Conservation (phyloP, 2,329 filamentous ascomycete species). For the Beauveria brongniartii region DNA sequence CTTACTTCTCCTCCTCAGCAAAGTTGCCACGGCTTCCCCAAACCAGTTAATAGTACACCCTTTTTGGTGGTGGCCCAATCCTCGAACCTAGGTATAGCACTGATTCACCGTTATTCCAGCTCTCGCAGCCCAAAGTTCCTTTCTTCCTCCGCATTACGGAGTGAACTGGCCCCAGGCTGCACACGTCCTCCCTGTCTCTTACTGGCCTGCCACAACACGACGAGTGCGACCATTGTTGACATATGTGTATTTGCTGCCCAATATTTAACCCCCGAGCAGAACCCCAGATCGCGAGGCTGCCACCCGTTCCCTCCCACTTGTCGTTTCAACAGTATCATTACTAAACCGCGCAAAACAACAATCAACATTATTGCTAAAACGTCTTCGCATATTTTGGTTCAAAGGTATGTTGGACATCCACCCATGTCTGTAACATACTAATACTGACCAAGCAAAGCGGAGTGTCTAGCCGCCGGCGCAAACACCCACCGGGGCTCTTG, state of each 20-base stretch:
- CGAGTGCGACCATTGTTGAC: constrained; percentile 8
- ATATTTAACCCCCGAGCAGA: constrained; percentile 10
- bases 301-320: background rate
- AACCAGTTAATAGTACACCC: background rate
- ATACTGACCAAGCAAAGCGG: background rate
- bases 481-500: constrained; percentile 4
- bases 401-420: background rate
- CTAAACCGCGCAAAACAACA: background rate
- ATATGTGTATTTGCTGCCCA: constrained; percentile 10
- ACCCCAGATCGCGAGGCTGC: constrained; percentile 5
- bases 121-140: constrained; percentile 9
- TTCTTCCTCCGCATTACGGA: constrained; percentile 9
- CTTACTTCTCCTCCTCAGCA: constrained; percentile 1
- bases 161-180: constrained; percentile 6
- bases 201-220: constrained; percentile 8
- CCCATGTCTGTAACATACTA: background rate
- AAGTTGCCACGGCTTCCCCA: constrained; percentile 5
- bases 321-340: background rate
- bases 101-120: constrained; percentile 8
- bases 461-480: background rate
- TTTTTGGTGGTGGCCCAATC: constrained; percentile 8
- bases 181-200: constrained; percentile 9
- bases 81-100: background rate
- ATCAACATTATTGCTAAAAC: background rate
- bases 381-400: background rate